Evolutionary conservation across 441 rosid genomes (phyloP).

Genomic region (Francoa sonchifolia): DNA sequence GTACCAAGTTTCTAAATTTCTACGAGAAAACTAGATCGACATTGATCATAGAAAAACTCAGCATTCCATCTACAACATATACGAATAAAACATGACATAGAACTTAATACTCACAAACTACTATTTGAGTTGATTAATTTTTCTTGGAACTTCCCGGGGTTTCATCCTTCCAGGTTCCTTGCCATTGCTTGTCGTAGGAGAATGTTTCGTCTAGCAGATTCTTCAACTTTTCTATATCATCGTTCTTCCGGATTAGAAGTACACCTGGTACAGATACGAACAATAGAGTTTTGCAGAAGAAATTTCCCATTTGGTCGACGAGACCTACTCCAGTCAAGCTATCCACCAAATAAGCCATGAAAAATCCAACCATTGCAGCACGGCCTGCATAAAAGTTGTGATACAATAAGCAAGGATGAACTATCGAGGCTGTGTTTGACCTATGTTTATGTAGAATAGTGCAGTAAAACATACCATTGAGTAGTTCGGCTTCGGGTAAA

Average conservation of each 20-base stretch:
- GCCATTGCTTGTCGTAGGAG: slow-evolving; percentile 93
- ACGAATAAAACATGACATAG: too few species aligned
- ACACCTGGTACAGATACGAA: slow-evolving; percentile 73
- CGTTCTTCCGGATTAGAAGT: slow-evolving; percentile 71
- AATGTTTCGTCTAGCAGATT: slow-evolving; percentile 72
- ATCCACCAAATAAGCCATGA: slow-evolving; percentile 93
- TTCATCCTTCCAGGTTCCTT: slow-evolving; percentile 82
- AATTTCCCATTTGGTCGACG: slow-evolving; percentile 92
- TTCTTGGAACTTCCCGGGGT: too few species aligned
- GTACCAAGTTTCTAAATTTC: too few species aligned
- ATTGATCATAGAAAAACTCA: too few species aligned
- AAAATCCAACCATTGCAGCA: slow-evolving; percentile 96
- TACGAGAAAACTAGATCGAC: too few species aligned
- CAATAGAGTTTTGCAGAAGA: slow-evolving; percentile 84
- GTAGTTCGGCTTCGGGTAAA: slow-evolving; percentile 82
- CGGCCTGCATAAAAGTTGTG: slow-evolving; percentile 40
- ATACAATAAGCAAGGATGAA: too few species aligned
- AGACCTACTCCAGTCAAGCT: slow-evolving; percentile 86
- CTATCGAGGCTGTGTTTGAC: not conserved
- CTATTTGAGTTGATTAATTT: too few species aligned
- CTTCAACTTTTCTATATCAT: slow-evolving; percentile 60
- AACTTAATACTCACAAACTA: too few species aligned
- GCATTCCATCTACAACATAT: too few species aligned
- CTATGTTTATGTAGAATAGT: not conserved
- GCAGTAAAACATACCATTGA: slow-evolving; percentile 48